A percentile compares a stretch with the other conserved stretches of the same genome.
phyloP scores from a whole-genome alignment of 2,329 filamentous ascomycete genomes.

The Escovopsis sp. region DNA sequence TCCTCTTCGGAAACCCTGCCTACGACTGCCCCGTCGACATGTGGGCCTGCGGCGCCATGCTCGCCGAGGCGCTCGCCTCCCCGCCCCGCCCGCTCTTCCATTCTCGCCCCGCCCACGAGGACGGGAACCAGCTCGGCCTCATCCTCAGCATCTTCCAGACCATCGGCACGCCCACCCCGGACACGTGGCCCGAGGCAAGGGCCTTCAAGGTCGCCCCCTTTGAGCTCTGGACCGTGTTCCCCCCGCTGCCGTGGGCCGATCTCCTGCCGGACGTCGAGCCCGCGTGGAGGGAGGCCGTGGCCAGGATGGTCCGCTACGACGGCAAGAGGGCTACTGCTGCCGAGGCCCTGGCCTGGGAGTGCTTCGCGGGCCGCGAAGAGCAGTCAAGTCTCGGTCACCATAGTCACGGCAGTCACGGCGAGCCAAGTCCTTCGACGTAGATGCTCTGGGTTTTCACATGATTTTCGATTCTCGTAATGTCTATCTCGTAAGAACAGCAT shows the following conservation, averaged over 20 bases:
- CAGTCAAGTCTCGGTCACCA: too few relatives aligned
- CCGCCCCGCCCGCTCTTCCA: constrained; percentile 58
- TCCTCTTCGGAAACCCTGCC: constrained; percentile 65
- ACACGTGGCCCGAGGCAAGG: constrained; percentile 68
- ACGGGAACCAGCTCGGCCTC: constrained; percentile 82
- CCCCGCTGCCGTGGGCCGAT: constrained; percentile 48
- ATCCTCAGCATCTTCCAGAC: constrained; percentile 89
- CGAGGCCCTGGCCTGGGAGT: constrained; percentile 12
- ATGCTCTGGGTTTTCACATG: too few relatives aligned
- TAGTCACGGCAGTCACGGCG: too few relatives aligned
- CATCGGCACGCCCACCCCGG: constrained; percentile 67
- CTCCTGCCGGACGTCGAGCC: constrained; percentile 48
- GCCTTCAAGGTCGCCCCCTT: constrained; percentile 63
- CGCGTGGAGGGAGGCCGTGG: constrained; percentile 49
- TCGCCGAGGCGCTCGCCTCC: constrained; percentile 54
- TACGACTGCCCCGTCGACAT: constrained; percentile 68
- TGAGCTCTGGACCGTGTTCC: constrained; percentile 73
- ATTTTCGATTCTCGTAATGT: too few relatives aligned
- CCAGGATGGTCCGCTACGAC: constrained; percentile 56
- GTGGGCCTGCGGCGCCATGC: constrained; percentile 75
- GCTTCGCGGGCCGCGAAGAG: background rate
- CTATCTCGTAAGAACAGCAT: too few relatives aligned
- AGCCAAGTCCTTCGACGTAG: too few relatives aligned
- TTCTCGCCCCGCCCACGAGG: constrained; percentile 52
- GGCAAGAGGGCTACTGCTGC: constrained; percentile 51